Base-by-base conservation (phyloP, 768 basidiomycete genomes). In the Tricholoma matsutake region DNA sequence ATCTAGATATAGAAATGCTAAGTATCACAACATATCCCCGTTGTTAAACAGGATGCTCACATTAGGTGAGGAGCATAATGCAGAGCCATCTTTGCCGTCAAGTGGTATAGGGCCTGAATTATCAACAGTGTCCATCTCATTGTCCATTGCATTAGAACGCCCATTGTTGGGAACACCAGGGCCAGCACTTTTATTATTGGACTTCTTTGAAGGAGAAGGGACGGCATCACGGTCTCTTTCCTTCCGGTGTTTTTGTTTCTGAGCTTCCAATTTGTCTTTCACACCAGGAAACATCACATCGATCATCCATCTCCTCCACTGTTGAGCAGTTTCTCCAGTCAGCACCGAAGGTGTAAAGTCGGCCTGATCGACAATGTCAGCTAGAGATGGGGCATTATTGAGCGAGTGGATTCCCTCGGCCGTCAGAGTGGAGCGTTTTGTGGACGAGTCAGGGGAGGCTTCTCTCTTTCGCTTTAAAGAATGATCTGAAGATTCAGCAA, bases 211-310 rank as follows among this genome's bases (percentile, higher is more conserved):
- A 3, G 20, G n/a, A 1, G 22, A 29, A 51, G 34, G 32, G 57
- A 25, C 16, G 2, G 31, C 7, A 9, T 32, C 51, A n/a, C 39
- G 14, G 20, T 53, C 58, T 32, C 56, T 60, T 56, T 52, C 60
- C 63, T 41, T 58, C 56, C 58, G 11, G 22, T 61, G 41, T 59
- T 57, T 54, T 61, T 55, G 6, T 20, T 54, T 61, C 57, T 41
- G 54, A 56, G 57, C 65, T 68, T 52, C 51, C 29, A 53, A 18
- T 18, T 53, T 58, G 54, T 53, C 61, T 64, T 71, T 59, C 52
- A 79, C 76, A 6, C 71, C 77, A 34, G 86, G 84, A 67, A 91
- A 91, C 86, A 90, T 90, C n/a, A 73, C 70, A 25, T 78, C 70
- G 53, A 90, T 67, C 59, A 86, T 70, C 14, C 81, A 67, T 20